These are phyloP conservation scores for Penicillium crustosum DNA, from an alignment of 2,329 filamentous ascomycete genomes.

Conservation along the genomic window DNA sequence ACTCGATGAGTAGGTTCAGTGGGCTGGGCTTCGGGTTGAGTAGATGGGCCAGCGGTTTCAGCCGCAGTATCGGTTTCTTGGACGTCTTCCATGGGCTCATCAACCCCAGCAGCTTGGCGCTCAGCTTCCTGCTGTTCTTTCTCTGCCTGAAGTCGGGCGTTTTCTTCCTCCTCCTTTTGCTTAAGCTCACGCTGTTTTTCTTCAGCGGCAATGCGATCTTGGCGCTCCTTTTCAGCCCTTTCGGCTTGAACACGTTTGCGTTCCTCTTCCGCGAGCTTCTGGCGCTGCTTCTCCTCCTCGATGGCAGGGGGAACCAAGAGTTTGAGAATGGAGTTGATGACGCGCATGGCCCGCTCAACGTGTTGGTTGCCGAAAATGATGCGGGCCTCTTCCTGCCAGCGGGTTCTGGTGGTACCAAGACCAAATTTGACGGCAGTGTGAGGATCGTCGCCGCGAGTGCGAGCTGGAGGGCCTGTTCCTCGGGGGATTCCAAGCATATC, in stretches of 20 bases:
- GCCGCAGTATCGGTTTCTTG: conserved; percentile 52
- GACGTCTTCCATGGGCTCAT: conserved; percentile 73
- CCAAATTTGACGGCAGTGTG: conserved; percentile 74
- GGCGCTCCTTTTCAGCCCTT: conserved; percentile 60
- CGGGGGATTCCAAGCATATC: conserved; percentile 42
- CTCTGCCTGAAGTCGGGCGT: conserved; percentile 60
- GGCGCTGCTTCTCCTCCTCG: conserved; percentile 71
- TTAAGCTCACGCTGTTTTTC: conserved; percentile 71
- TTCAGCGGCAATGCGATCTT: conserved; percentile 65
- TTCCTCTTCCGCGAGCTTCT: conserved; percentile 58
- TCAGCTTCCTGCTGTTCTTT: conserved; percentile 57
- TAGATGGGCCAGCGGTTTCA: conserved; percentile 34
- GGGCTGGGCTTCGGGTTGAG: conserved; percentile 47
- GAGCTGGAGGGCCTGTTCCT: conserved; percentile 25
- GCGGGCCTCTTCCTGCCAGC: conserved; percentile 88
- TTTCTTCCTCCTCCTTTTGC: conserved; percentile 67
- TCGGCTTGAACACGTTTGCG: conserved; percentile 60
- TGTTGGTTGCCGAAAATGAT: conserved; percentile 74
- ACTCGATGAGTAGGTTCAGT: conserved; percentile 60
- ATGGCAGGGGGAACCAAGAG: conserved; percentile 80
- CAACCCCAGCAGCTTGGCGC: conserved; percentile 39
- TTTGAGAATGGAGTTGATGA: conserved; percentile 68
- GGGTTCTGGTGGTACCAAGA: conserved; percentile 67
- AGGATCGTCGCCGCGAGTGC: conserved; percentile 47
- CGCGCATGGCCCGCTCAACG: conserved; percentile 66